Percentiles rank a stretch among this genome's conserved stretches.
phyloP scores from a whole-genome alignment of 345 rosid genomes.

The Sonneratia alba region DNA sequence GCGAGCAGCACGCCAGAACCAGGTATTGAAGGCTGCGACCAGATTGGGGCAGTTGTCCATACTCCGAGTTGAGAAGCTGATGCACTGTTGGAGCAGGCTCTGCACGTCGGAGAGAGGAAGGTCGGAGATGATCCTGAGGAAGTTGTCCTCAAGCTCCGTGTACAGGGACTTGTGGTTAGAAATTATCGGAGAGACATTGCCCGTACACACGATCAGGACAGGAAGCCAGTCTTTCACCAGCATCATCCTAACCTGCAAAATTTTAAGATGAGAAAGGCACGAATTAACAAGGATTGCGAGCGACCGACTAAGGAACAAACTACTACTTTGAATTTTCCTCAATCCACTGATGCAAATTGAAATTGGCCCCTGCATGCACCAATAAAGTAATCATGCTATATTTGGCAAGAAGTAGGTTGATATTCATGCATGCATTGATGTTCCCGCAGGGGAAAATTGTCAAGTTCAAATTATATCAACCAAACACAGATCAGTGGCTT shows the following conservation, averaged over 20 bases:
- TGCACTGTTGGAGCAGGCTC: slow-evolving; percentile 46
- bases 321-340: neutral
- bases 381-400: neutral
- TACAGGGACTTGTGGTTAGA: slow-evolving; percentile 35
- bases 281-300: neutral
- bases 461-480: neutral
- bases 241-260: slow-evolving; percentile 50
- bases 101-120: slow-evolving; percentile 54
- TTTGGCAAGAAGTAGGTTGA: neutral
- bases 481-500: neutral
- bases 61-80: slow-evolving; percentile 49
- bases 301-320: neutral
- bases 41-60: slow-evolving; percentile 62
- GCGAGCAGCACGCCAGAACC: slow-evolving; percentile 55
- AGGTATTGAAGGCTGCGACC: slow-evolving; percentile 53
- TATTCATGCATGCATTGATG: neutral
- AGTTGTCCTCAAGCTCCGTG: slow-evolving; percentile 55
- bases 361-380: neutral
- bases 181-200: slow-evolving; percentile 28
- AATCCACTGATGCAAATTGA: neutral
- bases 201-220: slow-evolving; percentile 56
- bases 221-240: slow-evolving; percentile 70
- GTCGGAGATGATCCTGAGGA: slow-evolving; percentile 56
- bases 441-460: neutral
- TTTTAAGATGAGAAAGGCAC: neutral